Conservation (phyloP, 2,329 filamentous ascomycete genomes). For the Aspergillus costaricaensis region DNA sequence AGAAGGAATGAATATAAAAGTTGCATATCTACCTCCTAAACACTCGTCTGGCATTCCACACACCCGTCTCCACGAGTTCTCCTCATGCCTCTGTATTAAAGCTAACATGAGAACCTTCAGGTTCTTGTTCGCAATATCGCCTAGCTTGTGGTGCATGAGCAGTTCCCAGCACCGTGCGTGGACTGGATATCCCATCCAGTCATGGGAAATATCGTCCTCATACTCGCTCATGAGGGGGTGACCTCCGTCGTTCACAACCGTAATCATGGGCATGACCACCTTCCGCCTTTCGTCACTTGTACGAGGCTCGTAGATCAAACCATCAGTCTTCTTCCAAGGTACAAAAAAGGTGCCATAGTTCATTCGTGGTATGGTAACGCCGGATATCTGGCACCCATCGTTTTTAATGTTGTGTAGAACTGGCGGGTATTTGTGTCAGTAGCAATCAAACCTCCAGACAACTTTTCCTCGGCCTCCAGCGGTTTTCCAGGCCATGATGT, state of each 20-base stretch:
- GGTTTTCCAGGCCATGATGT: too few species aligned
- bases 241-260: not conserved
- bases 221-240: not conserved
- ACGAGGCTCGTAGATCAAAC: not conserved
- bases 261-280: not conserved
- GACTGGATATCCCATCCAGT: not conserved
- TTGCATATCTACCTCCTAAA: too few species aligned
- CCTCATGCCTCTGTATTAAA: not conserved
- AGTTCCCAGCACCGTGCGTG: not conserved
- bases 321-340: not conserved
- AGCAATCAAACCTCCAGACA: too few species aligned
- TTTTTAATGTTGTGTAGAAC: not conserved
- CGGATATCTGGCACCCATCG: not conserved
- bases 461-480: too few species aligned
- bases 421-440: not conserved
- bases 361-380: not conserved
- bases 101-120: not conserved
- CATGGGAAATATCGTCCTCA: not conserved
- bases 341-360: not conserved
- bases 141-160: not conserved
- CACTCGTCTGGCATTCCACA: too few species aligned
- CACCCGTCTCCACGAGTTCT: not conserved
- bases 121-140: not conserved
- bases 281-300: not conserved
- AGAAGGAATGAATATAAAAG: too few species aligned